Evolutionary conservation across 345 rosid species (phyloP), one percentile per base, ranked within the genome.

Genomic region (Arabis hirsuta): DNA sequence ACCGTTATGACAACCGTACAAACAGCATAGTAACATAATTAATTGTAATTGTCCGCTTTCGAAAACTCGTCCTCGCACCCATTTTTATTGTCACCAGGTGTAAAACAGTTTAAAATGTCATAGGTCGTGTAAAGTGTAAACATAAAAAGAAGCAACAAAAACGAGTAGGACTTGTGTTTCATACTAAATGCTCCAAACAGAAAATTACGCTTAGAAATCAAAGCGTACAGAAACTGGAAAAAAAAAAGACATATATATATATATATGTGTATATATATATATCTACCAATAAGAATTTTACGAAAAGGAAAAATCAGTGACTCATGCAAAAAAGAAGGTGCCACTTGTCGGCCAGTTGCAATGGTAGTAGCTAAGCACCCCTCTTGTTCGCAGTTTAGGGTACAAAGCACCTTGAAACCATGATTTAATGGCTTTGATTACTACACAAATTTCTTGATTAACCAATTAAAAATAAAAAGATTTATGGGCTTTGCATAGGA

Each of bases 321-420:
- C 39, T 36, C 39, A 38, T 32, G 55, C 50, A 41, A 48, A 70
- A 55, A 76, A 36, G 80, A 59, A 31, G 72, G 76, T 84, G 90
- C 85, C 90, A 80, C 85, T 52, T 82, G 90, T 86, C 87, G 83
- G 84, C 83, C 63, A 85, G 81, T 64, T 81, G 90, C 78, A 62
- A 73, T 19, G 74, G 52, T 13, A 57, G 13, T 20, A 8, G 48
- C 45, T 71, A 46, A 59, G 52, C 59, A 31, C 50, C 65, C 64
- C 39, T 60, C 60, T 56, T 85, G 89, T 83, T 65, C 71, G n/a
- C 42, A 66, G 65, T 69, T 74, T 74, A 13, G 80, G 82, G 73
- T 71, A 81, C 90, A 82, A 65, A 65, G 10, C 13, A 73, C 72
- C 38, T 73, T 56, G 78, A 73, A 73, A 73, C 19, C 11, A 63